Base-by-base conservation (phyloP, 129 eudicot species). In the Centaurea solstitialis region DNA sequence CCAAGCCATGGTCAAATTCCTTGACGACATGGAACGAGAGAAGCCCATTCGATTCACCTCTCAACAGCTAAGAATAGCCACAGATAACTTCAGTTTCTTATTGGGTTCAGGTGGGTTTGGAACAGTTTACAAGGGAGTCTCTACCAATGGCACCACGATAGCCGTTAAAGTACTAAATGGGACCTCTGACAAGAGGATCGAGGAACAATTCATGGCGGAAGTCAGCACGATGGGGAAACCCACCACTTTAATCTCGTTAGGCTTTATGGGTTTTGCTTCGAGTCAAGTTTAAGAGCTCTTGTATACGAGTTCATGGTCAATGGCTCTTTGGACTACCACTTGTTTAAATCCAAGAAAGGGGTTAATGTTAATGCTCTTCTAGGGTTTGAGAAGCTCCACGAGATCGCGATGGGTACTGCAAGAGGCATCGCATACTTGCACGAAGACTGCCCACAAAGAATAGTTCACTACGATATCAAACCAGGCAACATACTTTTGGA, bases 201-300 rank as follows among this genome's bases (percentile, higher is more conserved):
- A 84, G 10, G 73, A 84, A 74, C 87, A 84, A 23, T 84, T 84
- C 68, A 84, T 74, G 77, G 87, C 87, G 2, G 87, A 84, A 57
- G 68, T 84, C 7, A 81, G 87, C 81, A 84, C 87, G 11, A 79
- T 79, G 69, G 87, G 87, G 69, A 75, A 84, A 84, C 87, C 5
- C 83, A 84, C 40, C 87, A 84, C 70, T 26, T 74, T 20, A 79
- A 84, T 33, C 77, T 84, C 3, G 84, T 84, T 21, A 53, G 74
- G 78, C 80, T 84, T 6, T 79, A 79, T 24, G 87, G 87, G 22
- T 84, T 84, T 69, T 79, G 87, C 78, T 84, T 73, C 37, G 79
- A 68, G 11, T 38, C 83, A 10, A 35, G 64, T 59, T 74, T 69
- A 76, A 75, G 43, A 79, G 87, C 87, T 2, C 74, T 84, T 6